Evolutionary conservation across 1,139 yeast species (phyloP), one percentile per base, ranked within the genome.

Genomic region (Protomyces macrosporus): DNA sequence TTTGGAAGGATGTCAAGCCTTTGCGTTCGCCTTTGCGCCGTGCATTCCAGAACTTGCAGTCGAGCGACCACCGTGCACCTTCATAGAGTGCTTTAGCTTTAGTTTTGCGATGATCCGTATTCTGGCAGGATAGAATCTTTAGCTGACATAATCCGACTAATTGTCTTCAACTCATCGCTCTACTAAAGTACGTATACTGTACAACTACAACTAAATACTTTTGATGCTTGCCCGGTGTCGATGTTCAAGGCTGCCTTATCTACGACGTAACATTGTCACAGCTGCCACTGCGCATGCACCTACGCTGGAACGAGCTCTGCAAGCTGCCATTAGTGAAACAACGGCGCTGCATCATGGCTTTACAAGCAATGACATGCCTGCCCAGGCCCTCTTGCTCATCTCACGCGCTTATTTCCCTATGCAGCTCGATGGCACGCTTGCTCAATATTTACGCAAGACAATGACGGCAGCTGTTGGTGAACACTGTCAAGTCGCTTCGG

Each of bases 1-100:
- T 84, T 82, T 93, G 87, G 87, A 83, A 88, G 83, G 96, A 83
- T 53, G 61, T 65, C 52, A 55, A 57, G 48, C 60, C 62, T 34
- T 40, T 66, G 30, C 63, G 67, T 34, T 64, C 66, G 16, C 67
- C 67, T 32, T 45, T 66, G 45, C 54, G 81, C 79, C 82, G 78
- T 72, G 96, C 97, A 73, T 88, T 91, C 69, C 55, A 60, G 56
- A 53, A 60, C 40, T 40, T 45, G 35, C 63, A 60, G 39, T 35
- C 45, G 12, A 7, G 52, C 34, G 62, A 58, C 37, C 55, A 52
- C 62, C 50, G 62, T 16, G 62, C 23, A 7, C 62, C 62, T 3
- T 58, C 62, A 23, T 58, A 58, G 45, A 10, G 42, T 39, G n/a
- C 5, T 14, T 39, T 5, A 12, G 12, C 5, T 9, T 4, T 39